A percentile compares a stretch with the other conserved stretches of the same genome.
phyloP scores from a whole-genome alignment of 495 filamentous ascomycete species.

The Talaromyces thailandensis region DNA sequence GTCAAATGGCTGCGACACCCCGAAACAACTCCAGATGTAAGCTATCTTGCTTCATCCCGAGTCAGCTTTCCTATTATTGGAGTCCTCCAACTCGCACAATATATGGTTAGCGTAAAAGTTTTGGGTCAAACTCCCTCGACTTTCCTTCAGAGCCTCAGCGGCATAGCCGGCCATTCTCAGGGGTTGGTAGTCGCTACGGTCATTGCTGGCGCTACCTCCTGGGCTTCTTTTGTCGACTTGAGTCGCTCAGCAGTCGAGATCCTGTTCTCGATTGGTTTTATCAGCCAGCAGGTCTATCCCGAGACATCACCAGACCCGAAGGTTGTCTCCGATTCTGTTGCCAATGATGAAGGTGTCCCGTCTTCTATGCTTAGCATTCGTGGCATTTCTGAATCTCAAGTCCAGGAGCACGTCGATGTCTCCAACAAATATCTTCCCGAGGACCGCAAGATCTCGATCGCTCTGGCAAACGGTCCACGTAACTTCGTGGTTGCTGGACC shows the following conservation, averaged over 20 bases:
- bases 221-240: slow-evolving; percentile 14
- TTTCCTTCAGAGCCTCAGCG: neutral
- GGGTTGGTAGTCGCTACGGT: slow-evolving; percentile 18
- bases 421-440: slow-evolving; percentile 11
- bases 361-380: slow-evolving; percentile 4
- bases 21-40: slow-evolving; percentile 84
- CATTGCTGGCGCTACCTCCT: slow-evolving; percentile 18
- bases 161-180: slow-evolving; percentile 25
- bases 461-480: slow-evolving; percentile 20
- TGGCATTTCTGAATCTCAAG: slow-evolving; percentile 18
- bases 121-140: neutral
- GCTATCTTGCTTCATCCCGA: slow-evolving; percentile 94
- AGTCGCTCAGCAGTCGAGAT: neutral
- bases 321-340: slow-evolving; percentile 9
- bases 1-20: slow-evolving; percentile 81
- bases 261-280: neutral
- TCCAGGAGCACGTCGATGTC: slow-evolving; percentile 26
- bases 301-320: neutral
- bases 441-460: slow-evolving; percentile 12
- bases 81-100: slow-evolving; percentile 87
- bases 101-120: slow-evolving; percentile 36
- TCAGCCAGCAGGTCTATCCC: slow-evolving; percentile 13
- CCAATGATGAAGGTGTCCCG: slow-evolving; percentile 11
- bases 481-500: slow-evolving; percentile 25
- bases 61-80: slow-evolving; percentile 96